phyloP scores from a whole-genome alignment of 1,284 basidiomycete species.

The Cryptococcus sp. region DNA sequence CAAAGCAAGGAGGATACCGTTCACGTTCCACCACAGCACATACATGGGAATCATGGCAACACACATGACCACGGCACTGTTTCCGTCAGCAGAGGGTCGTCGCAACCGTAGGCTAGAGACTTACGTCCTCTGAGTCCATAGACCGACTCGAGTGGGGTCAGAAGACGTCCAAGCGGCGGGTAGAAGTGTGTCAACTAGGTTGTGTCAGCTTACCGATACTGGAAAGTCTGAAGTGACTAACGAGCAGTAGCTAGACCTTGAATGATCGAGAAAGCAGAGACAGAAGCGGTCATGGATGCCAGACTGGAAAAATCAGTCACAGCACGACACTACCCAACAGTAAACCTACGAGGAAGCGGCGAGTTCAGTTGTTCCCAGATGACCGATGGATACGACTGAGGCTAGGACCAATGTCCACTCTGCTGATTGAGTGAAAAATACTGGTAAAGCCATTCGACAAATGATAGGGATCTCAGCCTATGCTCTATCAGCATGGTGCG shows the following conservation, averaged over 20 bases:
- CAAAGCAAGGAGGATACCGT: constrained; percentile 68
- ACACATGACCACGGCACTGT: constrained; percentile 62
- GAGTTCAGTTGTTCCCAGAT: constrained; percentile 64
- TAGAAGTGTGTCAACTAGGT: constrained; percentile 71
- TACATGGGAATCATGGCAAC: constrained; percentile 48
- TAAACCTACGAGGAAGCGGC: constrained; percentile 63
- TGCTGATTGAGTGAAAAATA: constrained; percentile 46
- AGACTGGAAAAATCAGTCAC: constrained; percentile 44
- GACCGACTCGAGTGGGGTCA: constrained; percentile 74
- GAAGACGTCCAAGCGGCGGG: constrained; percentile 86
- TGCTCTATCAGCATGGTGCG: neutral
- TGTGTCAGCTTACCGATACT: neutral
- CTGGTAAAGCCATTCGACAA: constrained; percentile 33
- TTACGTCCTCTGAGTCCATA: constrained; percentile 83
- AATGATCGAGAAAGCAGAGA: constrained; percentile 67
- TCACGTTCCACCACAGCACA: constrained; percentile 69
- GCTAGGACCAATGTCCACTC: constrained; percentile 48
- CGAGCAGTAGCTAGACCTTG: constrained; percentile 74
- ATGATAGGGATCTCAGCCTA: constrained; percentile 41
- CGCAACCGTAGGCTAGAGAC: constrained; percentile 1
- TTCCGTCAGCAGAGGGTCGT: constrained; percentile 2
- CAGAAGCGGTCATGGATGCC: constrained; percentile 79
- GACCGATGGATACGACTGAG: constrained; percentile 70
- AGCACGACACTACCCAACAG: neutral
- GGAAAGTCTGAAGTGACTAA: constrained; percentile 16